Evolutionary conservation across 108 stramenopile species (phyloP), one percentile per base, ranked within the genome.

Genomic region (Phaeodactylum tricornutum): DNA sequence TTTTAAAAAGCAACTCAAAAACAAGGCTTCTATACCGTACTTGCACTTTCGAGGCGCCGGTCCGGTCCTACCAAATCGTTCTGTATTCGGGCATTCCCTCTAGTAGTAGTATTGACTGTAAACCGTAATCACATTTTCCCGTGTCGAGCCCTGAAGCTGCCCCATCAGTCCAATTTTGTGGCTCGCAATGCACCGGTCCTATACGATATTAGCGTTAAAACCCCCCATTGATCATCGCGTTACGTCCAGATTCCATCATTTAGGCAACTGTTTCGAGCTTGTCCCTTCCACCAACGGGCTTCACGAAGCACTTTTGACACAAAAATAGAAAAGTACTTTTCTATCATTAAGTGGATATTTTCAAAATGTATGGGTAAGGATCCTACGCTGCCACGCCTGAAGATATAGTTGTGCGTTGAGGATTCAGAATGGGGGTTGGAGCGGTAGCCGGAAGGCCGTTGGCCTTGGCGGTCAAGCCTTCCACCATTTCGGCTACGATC

Each of bases 401-500:
- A 20, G 39, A 41, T 41, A 20, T 20, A 4, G 21, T 20, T 4
- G 21, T 20, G 4, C 19, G 16, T 11, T 20, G 19, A 5, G 39
- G 16, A 4, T 41, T 20, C 9, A 41, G 6, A 5, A 41, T 20
- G 8, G 39, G 4, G 5, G 39, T 6, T 20, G 4, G 39, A 41
- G 6, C 21, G 39, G 39, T 20, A 15, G 14, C 39, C 39, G 4
- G 39, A 20, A 41, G 39, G 4, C 6, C 19, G 39, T 20, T 41
- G 21, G 19, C 21, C 8, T 41, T 5, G 6, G 39, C 39, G 39
- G 21, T 41, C 19, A 41, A n/a, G n/a, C 21, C 29, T 11, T 55
- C 38, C 2, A 43, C 15, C 53, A 55, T 55, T 7, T 23, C 38
- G 14, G 19, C 41, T 2, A 55, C 38, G 25, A 70, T 37, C 50